These are phyloP conservation scores for Aspergillus hancockii DNA, from an alignment of 495 filamentous ascomycete genomes.

Conservation along the genomic window DNA sequence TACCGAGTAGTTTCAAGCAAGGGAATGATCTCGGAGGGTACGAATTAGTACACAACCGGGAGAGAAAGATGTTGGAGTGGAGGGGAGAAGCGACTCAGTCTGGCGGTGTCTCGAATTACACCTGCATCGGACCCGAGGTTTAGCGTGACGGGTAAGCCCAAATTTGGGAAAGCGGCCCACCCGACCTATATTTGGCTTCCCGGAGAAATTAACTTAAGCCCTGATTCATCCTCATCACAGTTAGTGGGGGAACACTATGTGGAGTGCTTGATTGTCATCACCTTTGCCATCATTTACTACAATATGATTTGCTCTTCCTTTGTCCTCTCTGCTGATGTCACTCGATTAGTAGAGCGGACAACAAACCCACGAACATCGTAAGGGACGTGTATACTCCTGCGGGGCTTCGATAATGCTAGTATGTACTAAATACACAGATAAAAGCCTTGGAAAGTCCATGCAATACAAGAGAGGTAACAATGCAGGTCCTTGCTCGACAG, in stretches of 20 bases:
- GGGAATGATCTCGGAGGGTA: no score
- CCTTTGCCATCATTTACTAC: no score
- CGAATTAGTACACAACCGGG: neutral
- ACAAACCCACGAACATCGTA: no score
- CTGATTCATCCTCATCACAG: neutral
- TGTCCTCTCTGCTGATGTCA: no score
- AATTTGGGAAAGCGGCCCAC: neutral
- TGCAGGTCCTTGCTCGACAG: neutral
- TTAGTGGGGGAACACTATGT: neutral
- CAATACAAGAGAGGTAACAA: neutral
- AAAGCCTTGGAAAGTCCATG: neutral
- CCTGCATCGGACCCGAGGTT: neutral
- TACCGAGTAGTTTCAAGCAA: no score
- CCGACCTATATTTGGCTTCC: neutral
- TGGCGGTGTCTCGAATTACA: neutral
- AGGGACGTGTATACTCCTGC: no score
- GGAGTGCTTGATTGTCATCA: neutral
- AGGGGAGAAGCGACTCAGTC: neutral
- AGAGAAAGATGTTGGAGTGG: neutral
- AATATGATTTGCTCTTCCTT: no score
- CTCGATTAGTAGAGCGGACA: no score
- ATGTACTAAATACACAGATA: neutral
- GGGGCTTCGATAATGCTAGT: neutral
- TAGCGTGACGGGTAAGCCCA: constrained; percentile 1
- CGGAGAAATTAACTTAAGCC: neutral